Evolutionary conservation across 345 rosid species (phyloP), one percentile per base, ranked within the genome.

Genomic region (Odontarrhena argentea): DNA sequence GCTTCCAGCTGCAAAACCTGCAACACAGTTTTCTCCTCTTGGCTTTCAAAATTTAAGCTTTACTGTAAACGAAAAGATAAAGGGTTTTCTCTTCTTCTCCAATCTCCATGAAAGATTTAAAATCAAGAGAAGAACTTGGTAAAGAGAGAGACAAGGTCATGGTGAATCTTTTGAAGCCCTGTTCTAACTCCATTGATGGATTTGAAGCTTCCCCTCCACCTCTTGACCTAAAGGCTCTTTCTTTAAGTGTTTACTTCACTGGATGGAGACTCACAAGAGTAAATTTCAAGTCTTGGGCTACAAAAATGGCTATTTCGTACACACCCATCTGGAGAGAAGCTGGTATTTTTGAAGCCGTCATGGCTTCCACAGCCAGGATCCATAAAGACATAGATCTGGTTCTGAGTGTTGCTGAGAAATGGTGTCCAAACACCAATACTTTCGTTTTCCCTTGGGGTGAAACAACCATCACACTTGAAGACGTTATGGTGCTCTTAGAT

Each of bases 391-490:
- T 5, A 42, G 52, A 71, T 6, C 54, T 80, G 3, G n/a, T 83
- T 56, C 9, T 81, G 14, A 73, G 50, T 41, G 4, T 84, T 14
- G 82, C 80, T 3, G 76, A 79, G 65, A 79, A 53, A 59, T 86
- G 89, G 83, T 73, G 78, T 36, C 80, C 78, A 25, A 72, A 73
- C 3, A 81, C 86, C 3, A 79, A 78, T 9, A 57, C 83, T 0
- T 83, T 84, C 41, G 44, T 83, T 13, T 83, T 84, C n/a, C 67
- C 77, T 1, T 87, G 82, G 85, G 89, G 86, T 37, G 89, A 81
- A 71, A 78, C 85, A 5, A 79, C 81, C 2, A 7, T 85, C 3
- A 81, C 87, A 1, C 72, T 85, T 3, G 86, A 87, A 55, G 84
- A 83, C 44, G 63, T 81, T 55, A 55, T 69, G 77, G 10, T 83